A percentile compares a stretch with the other conserved stretches of the same genome.
Evolutionary conservation across 2,329 filamentous ascomycete species (phyloP).

Genomic region (Ambrosiella beaveri): DNA sequence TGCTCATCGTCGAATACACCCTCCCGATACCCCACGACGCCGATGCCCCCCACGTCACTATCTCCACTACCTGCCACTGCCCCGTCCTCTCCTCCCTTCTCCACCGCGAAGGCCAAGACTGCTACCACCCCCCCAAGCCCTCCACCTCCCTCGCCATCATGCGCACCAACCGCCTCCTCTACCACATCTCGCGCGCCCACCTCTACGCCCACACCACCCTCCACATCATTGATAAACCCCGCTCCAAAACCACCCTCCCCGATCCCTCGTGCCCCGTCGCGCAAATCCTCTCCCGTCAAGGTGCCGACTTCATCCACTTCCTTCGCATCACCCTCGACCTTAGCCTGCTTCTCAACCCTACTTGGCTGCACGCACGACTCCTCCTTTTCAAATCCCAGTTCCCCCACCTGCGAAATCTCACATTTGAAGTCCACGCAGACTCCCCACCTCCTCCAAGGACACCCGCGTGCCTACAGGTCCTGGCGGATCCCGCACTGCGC

Average conservation of each 20-base stretch:
- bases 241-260: slow-evolving; percentile 20
- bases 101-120: slow-evolving; percentile 19
- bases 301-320: neutral
- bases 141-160: slow-evolving; percentile 24
- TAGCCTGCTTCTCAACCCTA: slow-evolving; percentile 1
- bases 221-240: slow-evolving; percentile 23
- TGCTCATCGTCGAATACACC: slow-evolving; percentile 7
- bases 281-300: neutral
- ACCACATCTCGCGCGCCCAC: slow-evolving; percentile 23
- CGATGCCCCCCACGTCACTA: slow-evolving; percentile 18
- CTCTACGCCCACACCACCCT: slow-evolving; percentile 33
- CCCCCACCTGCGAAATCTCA: slow-evolving; percentile 16
- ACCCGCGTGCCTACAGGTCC: slow-evolving; percentile 16
- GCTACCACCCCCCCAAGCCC: slow-evolving; percentile 18
- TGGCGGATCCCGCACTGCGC: slow-evolving; percentile 1
- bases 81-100: slow-evolving; percentile 17
- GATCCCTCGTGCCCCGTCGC: slow-evolving; percentile 12
- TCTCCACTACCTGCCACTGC: slow-evolving; percentile 20
- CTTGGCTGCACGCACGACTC: neutral
- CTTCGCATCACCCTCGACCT: slow-evolving; percentile 7
- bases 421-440: slow-evolving; percentile 14
- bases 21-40: neutral
- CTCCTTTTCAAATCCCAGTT: neutral
- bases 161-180: slow-evolving; percentile 20
- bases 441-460: neutral